Percentiles rank a stretch among this genome's conserved stretches.
phyloP scores from a whole-genome alignment of 140 eudicot genomes.

The Cichorium intybus region DNA sequence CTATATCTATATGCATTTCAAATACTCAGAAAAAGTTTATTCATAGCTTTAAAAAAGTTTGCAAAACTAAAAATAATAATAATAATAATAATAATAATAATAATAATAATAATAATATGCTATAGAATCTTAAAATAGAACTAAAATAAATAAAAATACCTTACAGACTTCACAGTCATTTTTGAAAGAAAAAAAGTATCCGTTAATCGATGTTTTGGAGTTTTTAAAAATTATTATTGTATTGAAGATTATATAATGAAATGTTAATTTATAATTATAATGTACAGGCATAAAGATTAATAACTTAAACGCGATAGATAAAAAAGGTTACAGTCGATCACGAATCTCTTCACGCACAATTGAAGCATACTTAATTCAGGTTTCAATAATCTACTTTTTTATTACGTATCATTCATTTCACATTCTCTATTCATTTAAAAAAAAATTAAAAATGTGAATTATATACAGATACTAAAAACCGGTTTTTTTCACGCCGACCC shows the following conservation, averaged over 20 bases:
- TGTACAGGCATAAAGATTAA: slow-evolving; percentile 82
- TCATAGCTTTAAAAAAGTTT: too few relatives aligned
- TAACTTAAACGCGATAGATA: slow-evolving; percentile 60
- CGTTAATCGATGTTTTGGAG: too few relatives aligned
- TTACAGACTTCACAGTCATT: too few relatives aligned
- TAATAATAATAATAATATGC: too few relatives aligned
- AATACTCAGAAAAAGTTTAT: too few relatives aligned
- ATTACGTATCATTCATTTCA: neutral
- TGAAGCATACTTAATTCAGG: slow-evolving; percentile 97
- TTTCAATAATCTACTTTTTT: slow-evolving; percentile 14
- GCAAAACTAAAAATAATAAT: too few relatives aligned
- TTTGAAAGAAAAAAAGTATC: too few relatives aligned
- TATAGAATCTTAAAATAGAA: too few relatives aligned
- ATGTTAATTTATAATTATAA: neutral
- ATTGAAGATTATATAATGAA: too few relatives aligned
- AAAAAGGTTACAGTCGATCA: slow-evolving; percentile 72
- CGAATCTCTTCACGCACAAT: slow-evolving; percentile 75
- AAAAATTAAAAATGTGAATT: neutral
- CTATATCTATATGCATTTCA: neutral
- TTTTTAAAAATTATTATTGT: too few relatives aligned
- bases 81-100: too few relatives aligned
- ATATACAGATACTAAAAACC: slow-evolving; percentile 77
- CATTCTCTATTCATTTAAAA: neutral
- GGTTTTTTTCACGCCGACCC: slow-evolving; percentile 99
- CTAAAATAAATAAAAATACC: too few relatives aligned